phyloP scores from a whole-genome alignment of 768 basidiomycete genomes.

The Boletus insuetus region DNA sequence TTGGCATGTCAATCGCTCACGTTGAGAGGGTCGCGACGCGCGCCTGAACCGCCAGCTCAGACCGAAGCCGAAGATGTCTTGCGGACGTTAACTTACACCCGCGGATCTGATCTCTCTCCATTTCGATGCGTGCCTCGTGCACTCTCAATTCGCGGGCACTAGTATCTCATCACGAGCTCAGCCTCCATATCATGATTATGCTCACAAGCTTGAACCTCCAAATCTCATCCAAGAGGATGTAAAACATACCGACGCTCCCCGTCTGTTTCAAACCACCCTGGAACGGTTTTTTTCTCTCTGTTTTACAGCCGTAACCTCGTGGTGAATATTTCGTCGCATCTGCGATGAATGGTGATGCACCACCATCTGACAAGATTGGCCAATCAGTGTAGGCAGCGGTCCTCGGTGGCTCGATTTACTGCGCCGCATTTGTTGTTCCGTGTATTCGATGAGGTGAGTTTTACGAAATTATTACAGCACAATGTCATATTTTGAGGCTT shows the following conservation, averaged over 20 bases:
- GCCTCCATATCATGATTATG: not conserved
- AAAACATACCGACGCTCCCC: not conserved
- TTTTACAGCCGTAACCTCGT: not conserved
- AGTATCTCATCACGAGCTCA: slow-evolving; percentile 6
- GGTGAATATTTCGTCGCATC: slow-evolving; percentile 3
- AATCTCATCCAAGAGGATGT: not conserved
- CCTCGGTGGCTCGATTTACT: slow-evolving; percentile 7
- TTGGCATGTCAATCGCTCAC: slow-evolving; percentile 1
- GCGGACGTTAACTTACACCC: slow-evolving; percentile 24
- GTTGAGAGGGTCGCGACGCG: not conserved
- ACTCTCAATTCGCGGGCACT: not conserved
- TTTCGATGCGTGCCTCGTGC: slow-evolving; percentile 28
- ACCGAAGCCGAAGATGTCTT: slow-evolving; percentile 20
- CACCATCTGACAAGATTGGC: slow-evolving; percentile 13
- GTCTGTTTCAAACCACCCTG: not conserved
- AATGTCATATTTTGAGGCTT: slow-evolving; percentile 19
- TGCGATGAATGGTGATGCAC: slow-evolving; percentile 2
- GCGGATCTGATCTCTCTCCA: slow-evolving; percentile 30
- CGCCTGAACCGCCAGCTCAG: slow-evolving; percentile 16
- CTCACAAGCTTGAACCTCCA: slow-evolving; percentile 1
- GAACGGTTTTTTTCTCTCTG: not conserved
- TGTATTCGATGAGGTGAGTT: slow-evolving; percentile 21
- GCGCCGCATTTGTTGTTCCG: slow-evolving; percentile 19
- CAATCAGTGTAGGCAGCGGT: slow-evolving; percentile 15
- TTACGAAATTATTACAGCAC: slow-evolving; percentile 35